Evolutionary conservation across 2,329 filamentous ascomycete genomes (phyloP).

Genomic region (Aspergillus tubingensis): DNA sequence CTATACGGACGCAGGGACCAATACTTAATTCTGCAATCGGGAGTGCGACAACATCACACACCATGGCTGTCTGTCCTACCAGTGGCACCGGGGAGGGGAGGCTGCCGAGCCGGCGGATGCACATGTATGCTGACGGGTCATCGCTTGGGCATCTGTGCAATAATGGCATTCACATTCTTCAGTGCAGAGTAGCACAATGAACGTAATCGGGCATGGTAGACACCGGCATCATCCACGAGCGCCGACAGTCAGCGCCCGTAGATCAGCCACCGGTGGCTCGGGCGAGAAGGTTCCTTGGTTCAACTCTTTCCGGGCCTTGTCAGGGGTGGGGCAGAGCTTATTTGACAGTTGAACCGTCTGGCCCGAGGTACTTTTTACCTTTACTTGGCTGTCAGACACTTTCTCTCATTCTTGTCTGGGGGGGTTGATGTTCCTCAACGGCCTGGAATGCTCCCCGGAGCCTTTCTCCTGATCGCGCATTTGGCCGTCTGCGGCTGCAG

Average conservation of each 20-base stretch:
- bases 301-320: not conserved
- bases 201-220: not conserved
- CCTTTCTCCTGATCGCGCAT: too few species aligned
- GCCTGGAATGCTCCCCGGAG: too few species aligned
- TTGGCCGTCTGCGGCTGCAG: too few species aligned
- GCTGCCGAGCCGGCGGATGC: conserved; percentile 22
- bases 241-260: not conserved
- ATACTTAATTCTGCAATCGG: conserved; percentile 22
- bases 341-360: not conserved
- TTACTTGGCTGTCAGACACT: too few species aligned
- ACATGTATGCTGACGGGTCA: not conserved
- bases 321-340: not conserved
- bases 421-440: too few species aligned
- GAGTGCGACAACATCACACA: not conserved
- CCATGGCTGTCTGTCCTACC: not conserved
- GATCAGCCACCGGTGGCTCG: not conserved
- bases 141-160: conserved; percentile 4
- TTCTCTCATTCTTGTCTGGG: too few species aligned
- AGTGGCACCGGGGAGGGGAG: conserved; percentile 16
- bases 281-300: not conserved
- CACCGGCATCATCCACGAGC: not conserved
- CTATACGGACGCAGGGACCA: conserved; percentile 29
- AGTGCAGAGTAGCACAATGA: not conserved
- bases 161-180: not conserved
- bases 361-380: too few species aligned